Evolutionary conservation across 768 basidiomycete species (phyloP).

Genomic region (Calocybe indica): DNA sequence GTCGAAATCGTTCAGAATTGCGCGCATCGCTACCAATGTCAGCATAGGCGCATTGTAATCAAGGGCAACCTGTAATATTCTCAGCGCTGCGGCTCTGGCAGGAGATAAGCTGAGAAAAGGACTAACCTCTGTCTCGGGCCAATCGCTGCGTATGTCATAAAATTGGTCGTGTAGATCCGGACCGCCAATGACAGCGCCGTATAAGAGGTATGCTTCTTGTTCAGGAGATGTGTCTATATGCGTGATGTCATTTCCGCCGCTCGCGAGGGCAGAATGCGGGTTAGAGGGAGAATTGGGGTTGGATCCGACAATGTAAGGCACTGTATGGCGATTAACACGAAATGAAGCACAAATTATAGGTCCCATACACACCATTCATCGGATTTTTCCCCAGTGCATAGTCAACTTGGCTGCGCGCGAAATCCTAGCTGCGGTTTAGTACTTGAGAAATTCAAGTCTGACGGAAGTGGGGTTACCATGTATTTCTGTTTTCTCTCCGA

Average conservation of each 20-base stretch:
- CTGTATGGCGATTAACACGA: slow-evolving; percentile 22
- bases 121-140: slow-evolving; percentile 80
- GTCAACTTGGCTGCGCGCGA: slow-evolving; percentile 71
- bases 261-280: slow-evolving; percentile 87
- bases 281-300: slow-evolving; percentile 90
- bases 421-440: slow-evolving; percentile 37
- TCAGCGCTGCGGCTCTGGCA: not conserved
- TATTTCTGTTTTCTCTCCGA: slow-evolving; percentile 54
- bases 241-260: slow-evolving; percentile 68
- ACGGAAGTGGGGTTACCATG: slow-evolving; percentile 31
- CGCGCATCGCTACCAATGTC: slow-evolving; percentile 75
- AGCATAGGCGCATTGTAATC: slow-evolving; percentile 90
- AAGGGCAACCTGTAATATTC: slow-evolving; percentile 50
- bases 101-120: not conserved
- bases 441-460: not conserved
- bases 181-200: slow-evolving; percentile 87
- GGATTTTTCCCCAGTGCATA: slow-evolving; percentile 87
- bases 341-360: not conserved
- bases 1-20: slow-evolving; percentile 59
- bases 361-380: slow-evolving; percentile 58
- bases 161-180: slow-evolving; percentile 71
- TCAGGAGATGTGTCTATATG: slow-evolving; percentile 68
- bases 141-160: slow-evolving; percentile 84
- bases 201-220: slow-evolving; percentile 70
- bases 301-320: slow-evolving; percentile 80